phyloP scores from a whole-genome alignment of 2,329 filamentous ascomycete genomes.

The Colletotrichum shisoi region DNA sequence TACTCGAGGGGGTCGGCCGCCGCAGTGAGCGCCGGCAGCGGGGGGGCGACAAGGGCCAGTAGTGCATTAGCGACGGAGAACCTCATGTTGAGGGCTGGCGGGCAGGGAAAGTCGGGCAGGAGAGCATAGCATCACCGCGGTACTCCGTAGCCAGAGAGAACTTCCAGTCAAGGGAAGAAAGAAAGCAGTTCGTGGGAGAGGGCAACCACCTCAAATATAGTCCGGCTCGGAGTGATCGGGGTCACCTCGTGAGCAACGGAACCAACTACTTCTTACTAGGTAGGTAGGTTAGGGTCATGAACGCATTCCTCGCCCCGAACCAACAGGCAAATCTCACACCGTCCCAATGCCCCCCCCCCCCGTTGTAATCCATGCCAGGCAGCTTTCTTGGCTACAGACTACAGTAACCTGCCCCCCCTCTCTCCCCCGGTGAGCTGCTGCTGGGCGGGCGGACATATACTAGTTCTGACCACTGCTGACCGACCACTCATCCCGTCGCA shows the following conservation, averaged over 20 bases:
- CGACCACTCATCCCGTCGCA: neutral
- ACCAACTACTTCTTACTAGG: no score
- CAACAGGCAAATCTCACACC: constrained; percentile 20
- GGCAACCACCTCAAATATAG: constrained; percentile 24
- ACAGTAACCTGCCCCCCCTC: no score
- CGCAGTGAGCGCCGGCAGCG: constrained; percentile 18
- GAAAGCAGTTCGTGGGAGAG: neutral
- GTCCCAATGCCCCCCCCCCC: constrained; percentile 18
- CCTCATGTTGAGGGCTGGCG: constrained; percentile 23
- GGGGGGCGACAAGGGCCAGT: constrained; percentile 7
- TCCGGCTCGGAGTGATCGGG: neutral
- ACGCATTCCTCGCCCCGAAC: neutral
- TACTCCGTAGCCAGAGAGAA: neutral
- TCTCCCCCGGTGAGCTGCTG: neutral
- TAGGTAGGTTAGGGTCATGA: constrained; percentile 4
- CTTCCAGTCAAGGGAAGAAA: neutral
- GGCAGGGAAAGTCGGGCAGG: neutral
- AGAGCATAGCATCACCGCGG: constrained; percentile 11
- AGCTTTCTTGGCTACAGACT: constrained; percentile 1
- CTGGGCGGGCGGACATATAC: neutral
- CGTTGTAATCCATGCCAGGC: constrained; percentile 1
- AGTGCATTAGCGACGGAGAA: constrained; percentile 10
- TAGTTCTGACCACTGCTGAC: neutral
- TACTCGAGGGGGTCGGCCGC: constrained; percentile 21
- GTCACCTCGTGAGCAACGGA: neutral